These are phyloP conservation scores for Hypoxylon fuscum DNA, from an alignment of 495 filamentous ascomycete species.

Conservation along the genomic window DNA sequence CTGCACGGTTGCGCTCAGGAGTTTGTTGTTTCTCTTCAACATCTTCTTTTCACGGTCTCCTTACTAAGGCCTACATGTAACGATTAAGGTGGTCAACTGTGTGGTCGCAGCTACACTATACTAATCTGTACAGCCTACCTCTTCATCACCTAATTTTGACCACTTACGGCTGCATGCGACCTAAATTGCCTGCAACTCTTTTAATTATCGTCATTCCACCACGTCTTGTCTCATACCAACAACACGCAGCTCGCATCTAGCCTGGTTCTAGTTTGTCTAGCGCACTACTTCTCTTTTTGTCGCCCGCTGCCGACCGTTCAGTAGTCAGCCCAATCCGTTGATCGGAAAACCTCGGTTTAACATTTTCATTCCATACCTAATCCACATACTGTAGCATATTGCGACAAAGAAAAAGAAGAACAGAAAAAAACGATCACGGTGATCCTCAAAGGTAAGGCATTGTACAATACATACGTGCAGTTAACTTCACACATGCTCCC, in stretches of 20 bases:
- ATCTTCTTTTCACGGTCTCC: conserved; percentile 18
- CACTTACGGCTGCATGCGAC: conserved; percentile 1
- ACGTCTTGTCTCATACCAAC: conserved; percentile 10
- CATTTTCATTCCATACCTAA: conserved; percentile 25
- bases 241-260: conserved; percentile 24
- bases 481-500: conserved; percentile 6
- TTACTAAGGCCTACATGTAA: conserved; percentile 31
- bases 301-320: background rate
- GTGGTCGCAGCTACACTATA: conserved; percentile 7
- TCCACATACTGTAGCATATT: background rate
- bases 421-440: conserved; percentile 5
- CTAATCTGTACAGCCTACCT: conserved; percentile 6
- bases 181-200: background rate
- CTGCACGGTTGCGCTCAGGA: conserved; percentile 10
- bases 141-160: conserved; percentile 14
- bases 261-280: conserved; percentile 27
- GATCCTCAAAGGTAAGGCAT: conserved; percentile 19
- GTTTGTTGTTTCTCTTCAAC: conserved; percentile 23
- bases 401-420: conserved; percentile 11
- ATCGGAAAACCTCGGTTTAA: conserved; percentile 23
- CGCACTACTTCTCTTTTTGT: conserved; percentile 4
- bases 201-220: conserved; percentile 20
- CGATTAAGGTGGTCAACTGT: conserved; percentile 15
- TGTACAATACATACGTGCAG: no score
- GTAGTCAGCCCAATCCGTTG: conserved; percentile 3